phyloP scores from a whole-genome alignment of 129 eudicot species.

The Chrysanthemum lavandulifolium region DNA sequence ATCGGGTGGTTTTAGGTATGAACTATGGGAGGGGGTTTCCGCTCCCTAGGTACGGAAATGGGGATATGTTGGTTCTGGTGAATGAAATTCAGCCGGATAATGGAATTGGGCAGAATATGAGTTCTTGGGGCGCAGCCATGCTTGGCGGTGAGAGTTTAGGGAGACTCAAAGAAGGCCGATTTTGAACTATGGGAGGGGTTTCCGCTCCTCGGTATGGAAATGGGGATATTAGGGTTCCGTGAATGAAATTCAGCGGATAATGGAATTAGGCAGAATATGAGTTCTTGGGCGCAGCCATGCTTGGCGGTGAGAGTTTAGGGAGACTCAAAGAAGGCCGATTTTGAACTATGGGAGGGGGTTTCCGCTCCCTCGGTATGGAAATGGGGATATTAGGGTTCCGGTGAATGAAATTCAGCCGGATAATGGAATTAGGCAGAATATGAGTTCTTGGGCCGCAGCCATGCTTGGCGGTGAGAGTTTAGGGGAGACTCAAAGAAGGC shows the following conservation, averaged over 20 bases:
- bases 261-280: too few relatives aligned
- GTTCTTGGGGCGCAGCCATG: slow-evolving; percentile 23
- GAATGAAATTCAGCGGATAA: too few relatives aligned
- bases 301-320: too few relatives aligned
- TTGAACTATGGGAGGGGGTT: slow-evolving; percentile 41
- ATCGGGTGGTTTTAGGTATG: slow-evolving; percentile 31
- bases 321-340: neutral
- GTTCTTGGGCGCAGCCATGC: too few relatives aligned
- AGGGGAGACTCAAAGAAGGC: slow-evolving; percentile 10
- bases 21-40: slow-evolving; percentile 45
- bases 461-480: slow-evolving; percentile 10
- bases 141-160: slow-evolving; percentile 1
- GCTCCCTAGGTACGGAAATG: slow-evolving; percentile 12
- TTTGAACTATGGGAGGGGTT: too few relatives aligned
- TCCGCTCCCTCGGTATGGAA: slow-evolving; percentile 21
- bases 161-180: slow-evolving; percentile 9
- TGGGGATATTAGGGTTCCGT: too few relatives aligned
- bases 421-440: slow-evolving; percentile 5
- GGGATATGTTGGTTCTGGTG: slow-evolving; percentile 7
- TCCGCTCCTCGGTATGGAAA: too few relatives aligned
- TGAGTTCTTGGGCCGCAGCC: slow-evolving; percentile 11
- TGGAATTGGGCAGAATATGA: slow-evolving; percentile 3
- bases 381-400: slow-evolving; percentile 4
- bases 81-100: slow-evolving; percentile 9
- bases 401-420: slow-evolving; percentile 10